Conservation (phyloP, 2,329 filamentous ascomycete species). For the Tolypocladium ovalisporum region DNA sequence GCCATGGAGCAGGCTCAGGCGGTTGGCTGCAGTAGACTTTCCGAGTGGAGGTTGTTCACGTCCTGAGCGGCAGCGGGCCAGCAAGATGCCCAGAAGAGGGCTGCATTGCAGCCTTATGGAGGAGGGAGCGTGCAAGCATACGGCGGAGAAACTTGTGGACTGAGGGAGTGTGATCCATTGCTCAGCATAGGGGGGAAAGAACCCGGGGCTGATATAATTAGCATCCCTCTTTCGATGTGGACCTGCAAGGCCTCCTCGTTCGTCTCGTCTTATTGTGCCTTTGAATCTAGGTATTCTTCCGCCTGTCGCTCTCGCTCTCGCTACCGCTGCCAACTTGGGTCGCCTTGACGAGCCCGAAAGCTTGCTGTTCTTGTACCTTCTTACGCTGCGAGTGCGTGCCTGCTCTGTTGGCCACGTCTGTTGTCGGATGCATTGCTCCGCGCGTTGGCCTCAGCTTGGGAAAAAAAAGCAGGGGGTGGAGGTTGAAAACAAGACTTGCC, state of each 20-base stretch:
- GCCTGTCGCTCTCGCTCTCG: background rate
- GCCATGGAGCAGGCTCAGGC: slow-evolving; percentile 22
- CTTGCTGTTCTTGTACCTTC: background rate
- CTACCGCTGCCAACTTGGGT: background rate
- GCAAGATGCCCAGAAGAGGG: background rate
- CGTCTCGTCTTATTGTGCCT: background rate
- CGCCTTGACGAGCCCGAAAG: background rate
- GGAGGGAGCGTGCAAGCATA: background rate
- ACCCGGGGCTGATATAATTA: background rate
- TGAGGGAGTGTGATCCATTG: background rate
- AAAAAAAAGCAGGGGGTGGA: background rate
- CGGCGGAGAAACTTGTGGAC: background rate
- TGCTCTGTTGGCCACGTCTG: background rate
- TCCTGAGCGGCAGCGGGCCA: background rate
- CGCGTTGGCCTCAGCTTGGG: background rate
- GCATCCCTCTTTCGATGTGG: background rate
- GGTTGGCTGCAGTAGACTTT: background rate
- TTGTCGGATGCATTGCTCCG: background rate
- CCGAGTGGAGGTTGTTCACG: background rate
- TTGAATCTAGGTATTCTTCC: background rate
- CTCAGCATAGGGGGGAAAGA: background rate
- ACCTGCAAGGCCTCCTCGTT: background rate
- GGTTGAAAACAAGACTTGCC: background rate
- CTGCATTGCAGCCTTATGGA: background rate
- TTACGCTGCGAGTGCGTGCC: background rate